Conservation (phyloP, 768 basidiomycete species). For the Nevesoporus exiguus region DNA sequence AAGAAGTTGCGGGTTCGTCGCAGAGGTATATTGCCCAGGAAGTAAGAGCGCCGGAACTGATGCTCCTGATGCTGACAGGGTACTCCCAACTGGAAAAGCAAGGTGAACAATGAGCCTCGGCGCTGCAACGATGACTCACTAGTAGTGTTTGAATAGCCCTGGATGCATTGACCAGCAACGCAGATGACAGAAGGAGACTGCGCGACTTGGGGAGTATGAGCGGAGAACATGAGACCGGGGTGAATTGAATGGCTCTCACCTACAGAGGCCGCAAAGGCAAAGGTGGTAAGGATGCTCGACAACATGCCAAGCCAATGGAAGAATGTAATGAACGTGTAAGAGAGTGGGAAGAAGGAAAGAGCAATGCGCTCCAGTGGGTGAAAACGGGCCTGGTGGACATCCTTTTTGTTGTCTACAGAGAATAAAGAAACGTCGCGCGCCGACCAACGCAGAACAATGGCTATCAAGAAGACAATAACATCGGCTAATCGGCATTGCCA, state of each 20-base stretch:
- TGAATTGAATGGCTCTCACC: slow-evolving; percentile 28
- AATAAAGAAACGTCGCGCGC: slow-evolving; percentile 27
- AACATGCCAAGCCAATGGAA: slow-evolving; percentile 36
- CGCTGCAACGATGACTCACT: slow-evolving; percentile 38
- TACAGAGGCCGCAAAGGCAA: slow-evolving; percentile 36
- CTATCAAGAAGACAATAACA: slow-evolving; percentile 26
- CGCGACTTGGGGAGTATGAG: slow-evolving; percentile 39
- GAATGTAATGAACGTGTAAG: slow-evolving; percentile 19
- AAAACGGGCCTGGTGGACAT: slow-evolving; percentile 14
- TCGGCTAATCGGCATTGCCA: slow-evolving; percentile 11
- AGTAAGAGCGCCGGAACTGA: slow-evolving; percentile 59
- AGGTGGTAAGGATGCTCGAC: slow-evolving; percentile 36
- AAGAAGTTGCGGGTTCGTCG: slow-evolving; percentile 69
- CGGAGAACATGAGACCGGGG: background rate
- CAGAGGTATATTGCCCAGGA: slow-evolving; percentile 71
- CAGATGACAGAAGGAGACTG: slow-evolving; percentile 67
- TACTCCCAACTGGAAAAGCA: slow-evolving; percentile 58
- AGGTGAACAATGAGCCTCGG: slow-evolving; percentile 12
- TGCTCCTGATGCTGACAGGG: slow-evolving; percentile 52
- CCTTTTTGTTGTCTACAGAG: slow-evolving; percentile 29
- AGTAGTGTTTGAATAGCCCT: slow-evolving; percentile 73
- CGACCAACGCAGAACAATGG: slow-evolving; percentile 24
- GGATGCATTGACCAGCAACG: slow-evolving; percentile 85
- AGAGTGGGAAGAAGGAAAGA: slow-evolving; percentile 19
- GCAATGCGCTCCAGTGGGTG: slow-evolving; percentile 19